Percentiles rank a stretch among this genome's conserved stretches.
phyloP scores from a whole-genome alignment of 148 eudicot genomes.

The Amaranthus cruentus region DNA sequence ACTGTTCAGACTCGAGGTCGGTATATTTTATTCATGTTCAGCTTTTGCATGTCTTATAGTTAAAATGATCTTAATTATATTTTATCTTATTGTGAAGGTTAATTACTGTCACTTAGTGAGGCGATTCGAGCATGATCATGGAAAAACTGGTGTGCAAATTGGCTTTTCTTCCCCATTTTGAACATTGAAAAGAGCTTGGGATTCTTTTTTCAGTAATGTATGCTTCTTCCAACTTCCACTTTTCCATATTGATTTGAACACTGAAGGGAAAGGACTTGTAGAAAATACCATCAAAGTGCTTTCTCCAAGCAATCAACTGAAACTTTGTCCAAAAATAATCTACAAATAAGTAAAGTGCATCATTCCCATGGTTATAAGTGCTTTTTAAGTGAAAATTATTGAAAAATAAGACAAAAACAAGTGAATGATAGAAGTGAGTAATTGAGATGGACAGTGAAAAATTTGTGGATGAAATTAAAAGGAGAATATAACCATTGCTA shows the following conservation, averaged over 20 bases:
- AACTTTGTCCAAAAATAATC: constrained; percentile 6
- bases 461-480: constrained; percentile 12
- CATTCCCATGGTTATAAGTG: not conserved
- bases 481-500: no score
- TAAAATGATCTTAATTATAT: not conserved
- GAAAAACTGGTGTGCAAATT: constrained; percentile 80
- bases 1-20: constrained; percentile 87
- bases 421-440: not conserved
- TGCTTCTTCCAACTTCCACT: not conserved
- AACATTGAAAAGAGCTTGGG: constrained; percentile 14
- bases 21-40: constrained; percentile 11
- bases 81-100: constrained; percentile 40
- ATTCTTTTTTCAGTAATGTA: constrained; percentile 13
- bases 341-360: constrained; percentile 10
- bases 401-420: not conserved
- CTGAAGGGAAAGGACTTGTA: constrained; percentile 5
- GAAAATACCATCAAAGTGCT: constrained; percentile 10
- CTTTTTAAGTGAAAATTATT: not conserved
- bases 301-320: constrained; percentile 7
- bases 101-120: constrained; percentile 79
- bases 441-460: constrained; percentile 2
- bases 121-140: constrained; percentile 69
- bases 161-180: constrained; percentile 72
- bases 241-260: constrained; percentile 11
- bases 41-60: not conserved